A percentile compares a stretch with the other conserved stretches of the same genome.
Conservation (phyloP, 2,329 filamentous ascomycete species). For the Pyrenophora teres region DNA sequence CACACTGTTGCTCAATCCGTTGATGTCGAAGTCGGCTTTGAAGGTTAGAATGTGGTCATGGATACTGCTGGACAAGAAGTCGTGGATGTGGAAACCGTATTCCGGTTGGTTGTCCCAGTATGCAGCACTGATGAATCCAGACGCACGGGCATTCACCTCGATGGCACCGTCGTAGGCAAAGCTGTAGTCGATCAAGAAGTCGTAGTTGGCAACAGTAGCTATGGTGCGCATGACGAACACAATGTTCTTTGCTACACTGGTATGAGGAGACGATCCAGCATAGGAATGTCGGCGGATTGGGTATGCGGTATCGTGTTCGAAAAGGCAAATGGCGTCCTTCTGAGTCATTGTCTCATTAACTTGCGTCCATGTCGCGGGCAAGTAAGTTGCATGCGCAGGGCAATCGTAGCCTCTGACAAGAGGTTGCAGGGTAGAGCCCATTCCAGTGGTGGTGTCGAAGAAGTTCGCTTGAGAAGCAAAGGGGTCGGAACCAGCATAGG, state of each 20-base stretch:
- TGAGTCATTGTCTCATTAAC: constrained; percentile 51
- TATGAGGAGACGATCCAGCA: constrained; percentile 21
- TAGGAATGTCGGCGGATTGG: constrained; percentile 40
- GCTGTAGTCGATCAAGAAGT: constrained; percentile 35
- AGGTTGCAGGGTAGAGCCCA: constrained; percentile 51
- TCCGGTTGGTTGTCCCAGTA: constrained; percentile 36
- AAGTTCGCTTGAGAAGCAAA: constrained; percentile 54
- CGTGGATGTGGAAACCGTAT: constrained; percentile 48
- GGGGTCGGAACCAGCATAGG: constrained; percentile 58
- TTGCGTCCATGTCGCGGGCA: constrained; percentile 51
- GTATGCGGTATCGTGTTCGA: constrained; percentile 33
- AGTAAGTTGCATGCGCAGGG: constrained; percentile 56
- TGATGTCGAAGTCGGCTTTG: constrained; percentile 50
- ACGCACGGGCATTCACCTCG: constrained; percentile 33
- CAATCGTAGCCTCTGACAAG: constrained; percentile 59
- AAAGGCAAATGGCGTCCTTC: constrained; percentile 45
- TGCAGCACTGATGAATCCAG: constrained; percentile 34
- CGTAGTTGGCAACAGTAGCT: constrained; percentile 53
- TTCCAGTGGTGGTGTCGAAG: constrained; percentile 56
- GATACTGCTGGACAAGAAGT: constrained; percentile 41
- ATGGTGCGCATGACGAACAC: constrained; percentile 54
- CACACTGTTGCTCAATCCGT: constrained; percentile 45
- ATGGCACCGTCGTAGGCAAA: constrained; percentile 38
- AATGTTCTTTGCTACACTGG: constrained; percentile 41
- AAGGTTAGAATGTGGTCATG: constrained; percentile 51